These are phyloP conservation scores for Cystoderma amianthinum DNA, from an alignment of 768 basidiomycete genomes.

Conservation along the genomic window DNA sequence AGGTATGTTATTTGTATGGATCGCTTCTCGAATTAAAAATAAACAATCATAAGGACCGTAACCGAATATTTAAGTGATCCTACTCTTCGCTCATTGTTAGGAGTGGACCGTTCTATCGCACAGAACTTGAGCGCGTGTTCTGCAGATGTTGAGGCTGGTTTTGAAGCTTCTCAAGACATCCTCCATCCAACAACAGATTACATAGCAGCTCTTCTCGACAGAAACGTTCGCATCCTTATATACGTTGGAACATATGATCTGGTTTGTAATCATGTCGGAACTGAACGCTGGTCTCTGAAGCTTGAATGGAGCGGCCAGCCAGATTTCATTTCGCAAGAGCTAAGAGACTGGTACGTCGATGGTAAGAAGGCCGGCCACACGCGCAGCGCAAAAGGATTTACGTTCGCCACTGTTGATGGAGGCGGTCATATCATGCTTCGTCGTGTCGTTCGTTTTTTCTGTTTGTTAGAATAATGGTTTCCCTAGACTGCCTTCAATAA, in stretches of 20 bases:
- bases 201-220: conserved; percentile 48
- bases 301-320: conserved; percentile 39
- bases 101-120: conserved; percentile 42
- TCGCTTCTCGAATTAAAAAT: too few relatives aligned
- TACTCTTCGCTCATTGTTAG: conserved; percentile 45
- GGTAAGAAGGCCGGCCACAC: neutral
- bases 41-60: too few relatives aligned
- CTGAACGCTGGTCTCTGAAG: conserved; percentile 23
- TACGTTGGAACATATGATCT: conserved; percentile 53
- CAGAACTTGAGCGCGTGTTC: neutral
- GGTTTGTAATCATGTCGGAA: conserved; percentile 56
- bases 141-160: neutral
- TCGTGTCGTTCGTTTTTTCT: too few relatives aligned
- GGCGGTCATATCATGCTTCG: too few relatives aligned
- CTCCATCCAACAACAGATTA: conserved; percentile 35
- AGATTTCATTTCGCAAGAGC: conserved; percentile 22
- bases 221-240: conserved; percentile 48
- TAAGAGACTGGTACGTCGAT: neutral
- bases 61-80: too few relatives aligned
- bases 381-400: too few relatives aligned
- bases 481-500: too few relatives aligned
- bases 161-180: neutral
- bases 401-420: too few relatives aligned
- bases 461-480: too few relatives aligned
- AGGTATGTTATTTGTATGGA: too few relatives aligned